Percentiles rank a stretch among this genome's conserved stretches.
These are phyloP conservation scores for Talaromyces amestolkiae DNA, from an alignment of 2,329 filamentous ascomycete genomes.

Conservation along the genomic window DNA sequence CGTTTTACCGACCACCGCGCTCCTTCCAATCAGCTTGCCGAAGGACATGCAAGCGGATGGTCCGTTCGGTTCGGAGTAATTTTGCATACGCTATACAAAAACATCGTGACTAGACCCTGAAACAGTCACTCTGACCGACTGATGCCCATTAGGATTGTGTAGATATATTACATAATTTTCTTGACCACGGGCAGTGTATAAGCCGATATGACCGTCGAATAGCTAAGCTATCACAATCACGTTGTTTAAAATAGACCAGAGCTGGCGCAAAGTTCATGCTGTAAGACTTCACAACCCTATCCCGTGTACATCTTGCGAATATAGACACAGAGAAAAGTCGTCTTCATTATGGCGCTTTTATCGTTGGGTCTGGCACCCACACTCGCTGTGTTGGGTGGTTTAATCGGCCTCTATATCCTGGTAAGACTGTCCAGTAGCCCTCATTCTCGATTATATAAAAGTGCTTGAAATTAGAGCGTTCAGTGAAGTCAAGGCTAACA, in stretches of 20 bases:
- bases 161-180: neutral
- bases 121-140: neutral
- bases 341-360: conserved; percentile 2
- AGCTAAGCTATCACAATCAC: no score
- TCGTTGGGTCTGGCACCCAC: neutral
- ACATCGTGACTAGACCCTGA: neutral
- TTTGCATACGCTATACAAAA: neutral
- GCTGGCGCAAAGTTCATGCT: neutral
- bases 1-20: neutral
- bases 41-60: neutral
- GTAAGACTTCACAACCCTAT: neutral
- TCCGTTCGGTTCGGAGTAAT: conserved; percentile 15
- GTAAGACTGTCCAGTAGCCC: neutral
- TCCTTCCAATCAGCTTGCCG: neutral
- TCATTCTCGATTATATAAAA: neutral
- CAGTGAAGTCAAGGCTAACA: neutral
- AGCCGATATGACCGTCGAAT: neutral
- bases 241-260: neutral
- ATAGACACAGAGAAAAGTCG: neutral
- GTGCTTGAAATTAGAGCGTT: neutral
- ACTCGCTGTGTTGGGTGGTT: neutral
- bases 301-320: neutral
- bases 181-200: no score
- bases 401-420: neutral
- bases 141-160: neutral